Percentiles rank a stretch among this genome's conserved stretches.
Conservation (phyloP, 2,329 filamentous ascomycete genomes). For the Thielaviopsis musarum region DNA sequence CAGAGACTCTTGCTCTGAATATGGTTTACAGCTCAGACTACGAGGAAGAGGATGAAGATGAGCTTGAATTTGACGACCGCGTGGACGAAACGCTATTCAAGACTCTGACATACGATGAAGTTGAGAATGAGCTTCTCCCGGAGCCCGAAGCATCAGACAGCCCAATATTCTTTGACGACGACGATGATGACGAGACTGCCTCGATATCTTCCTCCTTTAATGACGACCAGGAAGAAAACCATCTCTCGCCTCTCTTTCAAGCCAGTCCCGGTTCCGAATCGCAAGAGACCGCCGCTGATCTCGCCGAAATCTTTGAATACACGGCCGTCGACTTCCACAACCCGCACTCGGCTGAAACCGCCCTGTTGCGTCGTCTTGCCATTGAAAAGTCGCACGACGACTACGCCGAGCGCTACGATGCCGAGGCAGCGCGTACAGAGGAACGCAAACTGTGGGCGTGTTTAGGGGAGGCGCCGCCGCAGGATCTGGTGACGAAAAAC, state of each 20-base stretch:
- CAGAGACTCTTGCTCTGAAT: no score
- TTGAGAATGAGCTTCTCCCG: conserved; percentile 24
- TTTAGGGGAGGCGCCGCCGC: conserved; percentile 22
- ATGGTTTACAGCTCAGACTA: conserved; percentile 7
- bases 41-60: conserved; percentile 15
- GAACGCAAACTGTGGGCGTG: conserved; percentile 31
- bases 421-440: conserved; percentile 23
- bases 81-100: conserved; percentile 6
- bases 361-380: conserved; percentile 23
- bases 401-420: conserved; percentile 27
- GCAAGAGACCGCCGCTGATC: conserved; percentile 9
- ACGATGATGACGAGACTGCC: background rate
- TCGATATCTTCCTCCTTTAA: no score
- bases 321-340: conserved; percentile 25
- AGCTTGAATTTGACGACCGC: background rate
- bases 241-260: conserved; percentile 3
- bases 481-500: conserved; percentile 18
- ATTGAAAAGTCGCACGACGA: conserved; percentile 26
- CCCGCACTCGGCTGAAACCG: conserved; percentile 20
- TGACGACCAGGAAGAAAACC: no score
- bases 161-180: background rate
- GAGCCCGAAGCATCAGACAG: conserved; percentile 5
- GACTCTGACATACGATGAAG: conserved; percentile 26
- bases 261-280: background rate
- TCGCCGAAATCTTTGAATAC: conserved; percentile 24